phyloP scores from a whole-genome alignment of 345 rosid species.

The Pistacia vera region DNA sequence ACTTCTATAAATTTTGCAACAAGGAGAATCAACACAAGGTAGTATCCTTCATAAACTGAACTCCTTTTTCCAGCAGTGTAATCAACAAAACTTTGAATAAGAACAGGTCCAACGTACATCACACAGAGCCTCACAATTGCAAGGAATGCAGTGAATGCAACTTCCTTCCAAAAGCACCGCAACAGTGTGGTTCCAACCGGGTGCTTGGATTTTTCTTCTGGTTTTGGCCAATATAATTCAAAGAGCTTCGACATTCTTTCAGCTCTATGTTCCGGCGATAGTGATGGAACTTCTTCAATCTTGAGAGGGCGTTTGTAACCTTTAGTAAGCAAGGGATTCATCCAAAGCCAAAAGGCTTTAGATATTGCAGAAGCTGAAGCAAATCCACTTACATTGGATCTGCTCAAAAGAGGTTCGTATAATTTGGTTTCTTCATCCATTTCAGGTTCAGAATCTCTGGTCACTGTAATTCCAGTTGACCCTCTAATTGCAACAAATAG shows the following conservation, averaged over 20 bases:
- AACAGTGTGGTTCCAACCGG: constrained; percentile 73
- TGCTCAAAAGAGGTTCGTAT: constrained; percentile 39
- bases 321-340: constrained; percentile 77
- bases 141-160: constrained; percentile 72
- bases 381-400: constrained; percentile 52
- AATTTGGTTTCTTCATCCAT: constrained; percentile 32
- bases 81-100: constrained; percentile 81
- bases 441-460: constrained; percentile 32
- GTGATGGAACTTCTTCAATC: constrained; percentile 67
- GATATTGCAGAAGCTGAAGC: constrained; percentile 77
- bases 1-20: constrained; percentile 82
- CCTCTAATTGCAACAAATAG: constrained; percentile 63
- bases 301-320: constrained; percentile 84
- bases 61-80: constrained; percentile 77
- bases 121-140: constrained; percentile 76
- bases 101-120: constrained; percentile 78
- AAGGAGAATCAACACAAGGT: constrained; percentile 73
- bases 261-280: constrained; percentile 79
- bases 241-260: constrained; percentile 69
- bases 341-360: constrained; percentile 85
- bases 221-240: constrained; percentile 75
- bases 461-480: constrained; percentile 55
- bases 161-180: constrained; percentile 77
- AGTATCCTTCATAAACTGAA: constrained; percentile 79
- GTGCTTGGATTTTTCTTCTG: constrained; percentile 54